Percentiles rank a stretch among this genome's conserved stretches.
Evolutionary conservation across 192 early-diverging fungal species (phyloP).

Genomic region (Coemansia sp.): DNA sequence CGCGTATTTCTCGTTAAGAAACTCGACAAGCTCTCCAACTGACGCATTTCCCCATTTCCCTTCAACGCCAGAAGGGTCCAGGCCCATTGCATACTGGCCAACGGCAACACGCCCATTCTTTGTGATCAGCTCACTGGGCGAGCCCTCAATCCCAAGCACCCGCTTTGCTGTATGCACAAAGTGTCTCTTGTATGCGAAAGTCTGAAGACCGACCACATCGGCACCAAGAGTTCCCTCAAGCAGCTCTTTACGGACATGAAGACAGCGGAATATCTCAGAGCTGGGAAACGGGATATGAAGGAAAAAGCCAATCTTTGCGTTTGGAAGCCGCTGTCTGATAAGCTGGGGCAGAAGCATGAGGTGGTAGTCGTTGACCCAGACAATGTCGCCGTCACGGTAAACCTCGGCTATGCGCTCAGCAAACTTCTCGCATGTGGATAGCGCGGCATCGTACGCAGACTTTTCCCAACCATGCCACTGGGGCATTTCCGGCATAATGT

Average conservation of each 20-base stretch:
- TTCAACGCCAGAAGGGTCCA: conserved; percentile 76
- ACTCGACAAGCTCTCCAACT: conserved; percentile 75
- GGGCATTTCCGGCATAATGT: conserved; percentile 86
- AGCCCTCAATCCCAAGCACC: conserved; percentile 83
- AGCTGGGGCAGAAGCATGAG: conserved; percentile 90
- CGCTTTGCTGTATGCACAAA: conserved; percentile 88
- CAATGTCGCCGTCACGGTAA: conserved; percentile 83
- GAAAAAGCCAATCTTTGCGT: conserved; percentile 93
- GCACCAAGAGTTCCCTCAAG: conserved; percentile 87
- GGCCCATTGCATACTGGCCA: conserved; percentile 94
- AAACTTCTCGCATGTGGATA: conserved; percentile 82
- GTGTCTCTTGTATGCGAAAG: conserved; percentile 89
- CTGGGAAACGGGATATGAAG: conserved; percentile 96
- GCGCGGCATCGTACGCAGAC: conserved; percentile 78
- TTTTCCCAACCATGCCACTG: conserved; percentile 78
- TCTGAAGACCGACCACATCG: conserved; percentile 88
- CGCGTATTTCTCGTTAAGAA: conserved; percentile 84
- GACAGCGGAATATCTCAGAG: conserved; percentile 91
- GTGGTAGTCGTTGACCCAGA: conserved; percentile 99
- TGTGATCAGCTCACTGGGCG: conserved; percentile 80
- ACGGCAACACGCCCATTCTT: conserved; percentile 79
- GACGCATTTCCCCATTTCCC: conserved; percentile 66
- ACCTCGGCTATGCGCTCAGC: conserved; percentile 75
- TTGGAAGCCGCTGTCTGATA: conserved; percentile 78
- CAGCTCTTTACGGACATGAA: conserved; percentile 84